Conservation (phyloP, 768 basidiomycete species). For the Tylopilus subfusipes region DNA sequence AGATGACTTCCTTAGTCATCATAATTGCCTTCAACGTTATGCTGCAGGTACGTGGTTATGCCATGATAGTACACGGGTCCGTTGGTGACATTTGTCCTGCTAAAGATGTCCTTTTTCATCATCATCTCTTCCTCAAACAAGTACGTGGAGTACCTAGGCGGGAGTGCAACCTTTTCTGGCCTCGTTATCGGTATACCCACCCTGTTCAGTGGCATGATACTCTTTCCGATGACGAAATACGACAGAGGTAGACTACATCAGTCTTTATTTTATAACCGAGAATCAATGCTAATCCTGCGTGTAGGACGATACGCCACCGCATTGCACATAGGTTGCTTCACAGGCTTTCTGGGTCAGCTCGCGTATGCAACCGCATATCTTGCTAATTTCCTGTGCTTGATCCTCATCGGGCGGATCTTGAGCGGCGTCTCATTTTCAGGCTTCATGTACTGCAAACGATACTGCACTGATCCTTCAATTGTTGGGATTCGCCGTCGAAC, state of each 20-base stretch:
- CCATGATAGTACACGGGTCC: not conserved
- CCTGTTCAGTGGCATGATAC: slow-evolving; percentile 52
- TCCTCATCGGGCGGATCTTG: slow-evolving; percentile 67
- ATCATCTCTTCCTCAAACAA: slow-evolving; percentile 63
- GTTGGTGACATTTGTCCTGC: not conserved
- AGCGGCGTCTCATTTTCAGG: slow-evolving; percentile 57
- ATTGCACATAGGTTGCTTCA: slow-evolving; percentile 50
- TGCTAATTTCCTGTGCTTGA: slow-evolving; percentile 60
- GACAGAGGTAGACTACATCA: slow-evolving; percentile 47
- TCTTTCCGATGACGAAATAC: slow-evolving; percentile 52
- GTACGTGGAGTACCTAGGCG: slow-evolving; percentile 61
- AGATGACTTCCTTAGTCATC: slow-evolving; percentile 42
- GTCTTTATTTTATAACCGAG: not conserved
- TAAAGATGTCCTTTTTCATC: slow-evolving; percentile 64
- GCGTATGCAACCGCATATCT: slow-evolving; percentile 61
- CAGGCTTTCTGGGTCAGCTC: slow-evolving; percentile 53
- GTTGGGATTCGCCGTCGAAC: slow-evolving; percentile 63
- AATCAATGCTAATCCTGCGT: not conserved
- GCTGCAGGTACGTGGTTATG: slow-evolving; percentile 38
- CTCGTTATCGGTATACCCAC: slow-evolving; percentile 65
- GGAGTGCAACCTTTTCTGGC: slow-evolving; percentile 67
- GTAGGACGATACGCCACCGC: slow-evolving; percentile 54
- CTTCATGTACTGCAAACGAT: slow-evolving; percentile 68
- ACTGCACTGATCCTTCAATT: slow-evolving; percentile 63
- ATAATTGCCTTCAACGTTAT: slow-evolving; percentile 42